Percentiles rank a stretch among this genome's conserved stretches.
phyloP scores from a whole-genome alignment of 805 yeast genomes.

The Ogataea parapolymorpha region DNA sequence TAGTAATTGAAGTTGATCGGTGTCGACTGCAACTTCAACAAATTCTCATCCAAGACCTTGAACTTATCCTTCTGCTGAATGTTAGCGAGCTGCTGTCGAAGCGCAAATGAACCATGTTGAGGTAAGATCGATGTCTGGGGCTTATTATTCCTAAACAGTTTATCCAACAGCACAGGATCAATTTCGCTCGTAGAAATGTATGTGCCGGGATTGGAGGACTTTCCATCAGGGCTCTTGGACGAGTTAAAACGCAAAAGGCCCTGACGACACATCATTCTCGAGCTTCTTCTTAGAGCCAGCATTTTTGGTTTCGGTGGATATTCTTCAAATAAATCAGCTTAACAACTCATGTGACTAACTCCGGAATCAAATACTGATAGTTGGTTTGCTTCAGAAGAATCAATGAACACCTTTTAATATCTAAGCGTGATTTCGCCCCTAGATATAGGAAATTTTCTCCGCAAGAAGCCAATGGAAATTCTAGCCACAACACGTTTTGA shows the following conservation, averaged over 20 bases:
- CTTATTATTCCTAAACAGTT: conserved; percentile 29
- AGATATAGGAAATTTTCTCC: conserved; percentile 8
- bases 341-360: background rate
- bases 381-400: background rate
- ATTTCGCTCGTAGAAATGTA: conserved; percentile 17
- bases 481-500: conserved; percentile 4
- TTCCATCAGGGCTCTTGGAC: conserved; percentile 2
- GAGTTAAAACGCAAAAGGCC: conserved; percentile 1
- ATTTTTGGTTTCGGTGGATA: background rate
- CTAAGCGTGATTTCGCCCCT: background rate
- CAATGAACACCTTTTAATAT: background rate
- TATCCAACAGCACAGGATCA: conserved; percentile 29
- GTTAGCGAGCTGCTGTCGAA: conserved; percentile 20
- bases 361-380: background rate
- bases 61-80: conserved; percentile 25
- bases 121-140: conserved; percentile 15
- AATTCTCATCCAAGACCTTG: conserved; percentile 26
- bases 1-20: conserved; percentile 37
- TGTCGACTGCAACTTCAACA: conserved; percentile 27
- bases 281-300: conserved; percentile 4
- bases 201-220: background rate
- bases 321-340: background rate
- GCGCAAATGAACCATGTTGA: conserved; percentile 17
- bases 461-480: conserved; percentile 3
- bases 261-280: background rate